phyloP scores from a whole-genome alignment of 768 basidiomycete species.

The Russula lepida region DNA sequence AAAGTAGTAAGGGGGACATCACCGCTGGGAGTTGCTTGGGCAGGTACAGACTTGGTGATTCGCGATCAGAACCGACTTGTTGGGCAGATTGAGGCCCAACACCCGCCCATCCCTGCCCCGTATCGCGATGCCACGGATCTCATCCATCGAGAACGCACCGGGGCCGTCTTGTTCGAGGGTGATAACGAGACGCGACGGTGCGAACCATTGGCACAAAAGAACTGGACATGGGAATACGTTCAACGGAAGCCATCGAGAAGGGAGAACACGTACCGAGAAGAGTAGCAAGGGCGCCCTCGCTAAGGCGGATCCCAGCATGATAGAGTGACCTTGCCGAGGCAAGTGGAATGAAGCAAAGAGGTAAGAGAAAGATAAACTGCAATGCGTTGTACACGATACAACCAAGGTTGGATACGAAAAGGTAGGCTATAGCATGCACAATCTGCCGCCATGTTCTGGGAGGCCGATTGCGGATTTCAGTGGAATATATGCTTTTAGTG shows the following conservation, averaged over 20 bases:
- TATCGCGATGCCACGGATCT: constrained; percentile 49
- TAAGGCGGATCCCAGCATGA: constrained; percentile 63
- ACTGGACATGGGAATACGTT: constrained; percentile 35
- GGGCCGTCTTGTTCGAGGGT: constrained; percentile 66
- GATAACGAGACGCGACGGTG: constrained; percentile 61
- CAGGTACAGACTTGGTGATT: constrained; percentile 73
- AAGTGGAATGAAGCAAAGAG: constrained; percentile 58
- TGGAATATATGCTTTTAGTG: constrained; percentile 25
- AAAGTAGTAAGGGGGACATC: background rate
- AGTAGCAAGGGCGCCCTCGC: constrained; percentile 74
- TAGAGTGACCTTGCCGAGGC: constrained; percentile 47
- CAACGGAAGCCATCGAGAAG: background rate
- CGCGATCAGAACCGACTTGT: constrained; percentile 74
- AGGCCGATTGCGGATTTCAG: constrained; percentile 49
- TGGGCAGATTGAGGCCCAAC: constrained; percentile 58
- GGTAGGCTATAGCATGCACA: constrained; percentile 43
- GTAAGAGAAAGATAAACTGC: constrained; percentile 65
- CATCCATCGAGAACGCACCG: constrained; percentile 52
- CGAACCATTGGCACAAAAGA: constrained; percentile 74
- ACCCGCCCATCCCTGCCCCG: constrained; percentile 51
- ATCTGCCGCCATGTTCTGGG: constrained; percentile 45
- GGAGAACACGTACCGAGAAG: constrained; percentile 49
- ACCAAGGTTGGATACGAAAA: constrained; percentile 50
- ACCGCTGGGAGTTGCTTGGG: background rate
- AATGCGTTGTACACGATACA: constrained; percentile 62